Conservation (phyloP, 352 stramenopile genomes). For the Phytophthora pluvialis region DNA sequence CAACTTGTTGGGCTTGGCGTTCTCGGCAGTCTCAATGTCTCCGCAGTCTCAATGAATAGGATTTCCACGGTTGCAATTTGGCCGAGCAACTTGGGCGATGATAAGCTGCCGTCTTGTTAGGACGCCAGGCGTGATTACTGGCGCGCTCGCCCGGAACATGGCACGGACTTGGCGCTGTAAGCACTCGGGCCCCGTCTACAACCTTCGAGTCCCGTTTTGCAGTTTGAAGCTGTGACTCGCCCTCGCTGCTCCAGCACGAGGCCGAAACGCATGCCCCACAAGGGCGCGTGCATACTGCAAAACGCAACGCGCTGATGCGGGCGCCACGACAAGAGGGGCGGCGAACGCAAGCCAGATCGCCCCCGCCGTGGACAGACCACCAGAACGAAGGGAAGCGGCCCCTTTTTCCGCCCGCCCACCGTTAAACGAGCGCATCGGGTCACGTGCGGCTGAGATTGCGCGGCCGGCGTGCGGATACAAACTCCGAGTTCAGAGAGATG, state of each 20-base stretch:
- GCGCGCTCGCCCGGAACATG: neutral
- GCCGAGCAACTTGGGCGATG: no score
- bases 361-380: constrained; percentile 26
- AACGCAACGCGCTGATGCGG: constrained; percentile 10
- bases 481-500: constrained; percentile 18
- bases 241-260: constrained; percentile 3
- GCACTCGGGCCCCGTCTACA: constrained; percentile 6
- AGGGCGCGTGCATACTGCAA: constrained; percentile 7
- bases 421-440: constrained; percentile 12
- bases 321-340: neutral
- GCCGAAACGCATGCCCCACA: constrained; percentile 17
- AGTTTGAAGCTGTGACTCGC: constrained; percentile 17
- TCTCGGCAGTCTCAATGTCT: no score
- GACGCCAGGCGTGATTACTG: constrained; percentile 12
- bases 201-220: constrained; percentile 2
- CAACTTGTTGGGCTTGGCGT: no score
- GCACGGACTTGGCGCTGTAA: constrained; percentile 7
- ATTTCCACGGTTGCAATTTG: neutral
- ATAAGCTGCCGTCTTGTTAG: neutral
- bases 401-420: constrained; percentile 14
- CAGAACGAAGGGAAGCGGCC: constrained; percentile 33
- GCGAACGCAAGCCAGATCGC: constrained; percentile 17
- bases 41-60: neutral
- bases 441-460: constrained; percentile 41
- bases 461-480: constrained; percentile 7